phyloP scores from a whole-genome alignment of 106 monocot genomes.

The Phalaenopsis aphrodite region DNA sequence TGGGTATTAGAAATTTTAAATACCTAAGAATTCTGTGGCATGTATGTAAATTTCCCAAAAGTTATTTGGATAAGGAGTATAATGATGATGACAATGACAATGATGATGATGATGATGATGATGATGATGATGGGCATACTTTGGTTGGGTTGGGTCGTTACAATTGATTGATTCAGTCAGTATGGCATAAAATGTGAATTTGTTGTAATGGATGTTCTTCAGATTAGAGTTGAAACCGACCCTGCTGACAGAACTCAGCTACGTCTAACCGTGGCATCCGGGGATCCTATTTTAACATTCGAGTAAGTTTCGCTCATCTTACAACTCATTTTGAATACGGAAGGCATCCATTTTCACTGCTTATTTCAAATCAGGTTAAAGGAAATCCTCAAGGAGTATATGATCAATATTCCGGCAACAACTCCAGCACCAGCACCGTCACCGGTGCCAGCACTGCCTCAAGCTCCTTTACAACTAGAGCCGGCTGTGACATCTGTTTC shows the following conservation, averaged over 20 bases:
- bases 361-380: conserved; percentile 53
- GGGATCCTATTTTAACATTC: conserved; percentile 75
- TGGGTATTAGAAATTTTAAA: no score
- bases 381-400: conserved; percentile 86
- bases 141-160: neutral
- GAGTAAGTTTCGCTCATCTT: conserved; percentile 45
- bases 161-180: neutral
- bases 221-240: conserved; percentile 96
- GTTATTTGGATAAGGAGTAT: neutral
- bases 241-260: conserved; percentile 95
- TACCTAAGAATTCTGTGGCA: no score
- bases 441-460: conserved; percentile 19
- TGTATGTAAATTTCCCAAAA: neutral
- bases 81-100: neutral
- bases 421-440: conserved; percentile 17
- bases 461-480: conserved; percentile 40
- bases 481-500: conserved; percentile 23
- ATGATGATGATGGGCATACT: neutral
- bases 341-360: neutral
- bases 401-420: conserved; percentile 54
- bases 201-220: neutral
- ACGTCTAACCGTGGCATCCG: conserved; percentile 76
- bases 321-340: neutral
- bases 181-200: neutral
- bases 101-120: neutral